Evolutionary conservation across 805 yeast genomes (phyloP).

Genomic region (Komagataella pastoris): DNA sequence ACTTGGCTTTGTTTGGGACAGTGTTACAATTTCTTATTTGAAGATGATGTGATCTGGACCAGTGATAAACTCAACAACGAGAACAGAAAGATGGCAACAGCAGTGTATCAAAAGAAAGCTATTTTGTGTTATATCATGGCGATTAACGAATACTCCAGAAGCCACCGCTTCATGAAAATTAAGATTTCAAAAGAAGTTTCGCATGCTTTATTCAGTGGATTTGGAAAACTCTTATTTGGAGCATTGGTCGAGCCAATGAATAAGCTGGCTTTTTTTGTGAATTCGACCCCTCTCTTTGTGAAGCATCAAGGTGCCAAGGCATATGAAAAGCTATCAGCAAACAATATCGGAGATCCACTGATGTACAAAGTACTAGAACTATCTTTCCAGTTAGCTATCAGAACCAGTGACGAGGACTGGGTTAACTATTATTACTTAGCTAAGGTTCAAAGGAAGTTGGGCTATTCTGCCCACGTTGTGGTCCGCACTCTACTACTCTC

Average conservation of each 20-base stretch:
- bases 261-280: constrained; percentile 38
- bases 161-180: constrained; percentile 21
- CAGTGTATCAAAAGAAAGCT: constrained; percentile 53
- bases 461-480: constrained; percentile 14
- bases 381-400: constrained; percentile 33
- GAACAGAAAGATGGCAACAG: constrained; percentile 49
- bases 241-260: constrained; percentile 54
- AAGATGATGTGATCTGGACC: constrained; percentile 87
- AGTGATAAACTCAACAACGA: constrained; percentile 61
- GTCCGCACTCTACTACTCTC: constrained; percentile 30
- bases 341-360: constrained; percentile 17
- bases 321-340: constrained; percentile 2
- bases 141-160: constrained; percentile 24
- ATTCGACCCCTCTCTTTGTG: constrained; percentile 21
- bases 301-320: constrained; percentile 12
- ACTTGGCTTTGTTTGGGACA: constrained; percentile 81
- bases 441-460: constrained; percentile 42
- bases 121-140: constrained; percentile 70
- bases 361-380: constrained; percentile 21
- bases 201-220: constrained; percentile 24
- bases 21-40: constrained; percentile 65
- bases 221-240: constrained; percentile 45
- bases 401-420: constrained; percentile 43
- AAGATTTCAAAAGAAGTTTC: constrained; percentile 12
- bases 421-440: constrained; percentile 39